Conservation (phyloP, 345 rosid genomes). For the Linum trigynum region DNA sequence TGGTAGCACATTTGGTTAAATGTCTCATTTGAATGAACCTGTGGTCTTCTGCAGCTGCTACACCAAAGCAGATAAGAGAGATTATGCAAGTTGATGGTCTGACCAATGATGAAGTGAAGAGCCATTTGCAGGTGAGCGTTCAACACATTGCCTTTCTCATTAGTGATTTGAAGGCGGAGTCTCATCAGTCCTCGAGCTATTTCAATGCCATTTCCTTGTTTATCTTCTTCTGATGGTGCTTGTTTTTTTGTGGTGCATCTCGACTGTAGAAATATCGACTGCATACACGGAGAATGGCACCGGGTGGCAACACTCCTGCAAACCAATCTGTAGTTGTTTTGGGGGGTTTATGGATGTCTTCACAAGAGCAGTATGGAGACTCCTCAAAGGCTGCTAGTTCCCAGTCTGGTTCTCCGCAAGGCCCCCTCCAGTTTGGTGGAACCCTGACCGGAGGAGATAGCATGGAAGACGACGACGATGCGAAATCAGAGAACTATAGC, state of each 20-base stretch:
- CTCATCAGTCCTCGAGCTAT: conserved; percentile 5
- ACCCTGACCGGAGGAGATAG: conserved; percentile 50
- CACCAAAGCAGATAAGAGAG: conserved; percentile 94
- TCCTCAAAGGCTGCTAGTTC: conserved; percentile 44
- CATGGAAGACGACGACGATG: conserved; percentile 74
- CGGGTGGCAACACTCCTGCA: conserved; percentile 27
- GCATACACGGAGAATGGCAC: conserved; percentile 42
- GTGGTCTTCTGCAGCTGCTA: conserved; percentile 53
- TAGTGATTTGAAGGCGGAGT: conserved; percentile 8
- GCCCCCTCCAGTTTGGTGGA: conserved; percentile 59
- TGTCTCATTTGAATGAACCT: conserved; percentile 1
- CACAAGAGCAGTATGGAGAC: conserved; percentile 42
- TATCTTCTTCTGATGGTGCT: not conserved
- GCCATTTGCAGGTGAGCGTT: conserved; percentile 79
- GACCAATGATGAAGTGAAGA: conserved; percentile 97
- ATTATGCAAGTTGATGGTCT: conserved; percentile 92
- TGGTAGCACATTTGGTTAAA: not conserved
- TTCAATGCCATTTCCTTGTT: not conserved
- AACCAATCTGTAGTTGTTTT: conserved; percentile 42
- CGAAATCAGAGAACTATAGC: conserved; percentile 60
- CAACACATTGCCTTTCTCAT: not conserved
- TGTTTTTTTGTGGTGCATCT: conserved; percentile 5
- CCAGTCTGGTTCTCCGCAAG: conserved; percentile 69
- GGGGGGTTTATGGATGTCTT: conserved; percentile 52
- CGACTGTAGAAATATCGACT: conserved; percentile 71